Evolutionary conservation across 352 stramenopile species (phyloP).

Genomic region (Pythium biforme): DNA sequence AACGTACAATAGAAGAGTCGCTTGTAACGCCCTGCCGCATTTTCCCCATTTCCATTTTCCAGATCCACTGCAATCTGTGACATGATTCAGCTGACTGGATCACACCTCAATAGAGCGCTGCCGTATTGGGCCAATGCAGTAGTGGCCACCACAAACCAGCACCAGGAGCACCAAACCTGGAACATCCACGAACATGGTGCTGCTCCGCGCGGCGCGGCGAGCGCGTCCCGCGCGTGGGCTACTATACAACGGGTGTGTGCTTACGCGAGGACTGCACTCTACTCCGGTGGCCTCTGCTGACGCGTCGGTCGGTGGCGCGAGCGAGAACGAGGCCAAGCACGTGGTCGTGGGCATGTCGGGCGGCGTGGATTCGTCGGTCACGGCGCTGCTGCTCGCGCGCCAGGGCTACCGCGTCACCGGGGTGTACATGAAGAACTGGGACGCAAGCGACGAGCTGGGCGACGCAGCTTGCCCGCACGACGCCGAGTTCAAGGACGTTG

Average conservation of each 20-base stretch:
- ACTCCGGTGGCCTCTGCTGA: too few species aligned
- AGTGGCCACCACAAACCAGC: neutral
- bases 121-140: too few species aligned
- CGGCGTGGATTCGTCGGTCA: constrained; percentile 97
- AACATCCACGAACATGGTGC: neutral
- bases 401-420: constrained; percentile 92
- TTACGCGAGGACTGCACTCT: too few species aligned
- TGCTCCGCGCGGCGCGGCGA: neutral
- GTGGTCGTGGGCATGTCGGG: constrained; percentile 97
- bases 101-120: neutral
- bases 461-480: constrained; percentile 82
- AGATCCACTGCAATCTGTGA: neutral
- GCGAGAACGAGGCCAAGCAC: constrained; percentile 32
- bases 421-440: constrained; percentile 99
- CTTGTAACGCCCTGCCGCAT: too few species aligned
- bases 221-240: neutral
- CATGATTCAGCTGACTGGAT: neutral
- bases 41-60: neutral
- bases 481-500: constrained; percentile 91
- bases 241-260: neutral
- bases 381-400: constrained; percentile 89
- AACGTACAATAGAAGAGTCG: too few species aligned
- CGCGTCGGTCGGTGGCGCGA: too few species aligned
- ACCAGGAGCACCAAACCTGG: neutral
- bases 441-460: constrained; percentile 91